These are phyloP conservation scores for Podaxis mareebaensis DNA, from an alignment of 768 basidiomycete genomes.

Conservation along the genomic window DNA sequence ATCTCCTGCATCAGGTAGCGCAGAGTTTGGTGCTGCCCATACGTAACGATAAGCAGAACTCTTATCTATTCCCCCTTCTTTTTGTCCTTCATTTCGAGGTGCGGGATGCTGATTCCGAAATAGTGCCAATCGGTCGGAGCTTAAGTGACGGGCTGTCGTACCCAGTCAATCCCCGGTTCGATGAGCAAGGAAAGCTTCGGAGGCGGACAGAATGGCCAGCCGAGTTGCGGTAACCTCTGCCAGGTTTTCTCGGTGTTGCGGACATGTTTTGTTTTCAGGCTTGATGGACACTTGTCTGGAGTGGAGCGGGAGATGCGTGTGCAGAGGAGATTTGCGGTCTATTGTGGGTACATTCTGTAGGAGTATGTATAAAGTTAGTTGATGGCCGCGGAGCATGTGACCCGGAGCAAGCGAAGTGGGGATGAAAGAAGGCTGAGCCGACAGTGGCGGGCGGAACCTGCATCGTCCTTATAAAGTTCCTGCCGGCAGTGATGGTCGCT, in stretches of 20 bases:
- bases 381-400: conserved; percentile 3
- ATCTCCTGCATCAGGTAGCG: neutral
- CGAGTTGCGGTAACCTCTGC: conserved; percentile 50
- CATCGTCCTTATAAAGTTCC: conserved; percentile 9
- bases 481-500: conserved; percentile 8
- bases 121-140: conserved; percentile 55
- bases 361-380: neutral
- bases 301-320: neutral
- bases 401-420: conserved; percentile 8
- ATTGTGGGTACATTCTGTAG: neutral
- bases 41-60: conserved; percentile 11
- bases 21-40: neutral
- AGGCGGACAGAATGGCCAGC: conserved; percentile 71
- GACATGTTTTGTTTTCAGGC: neutral
- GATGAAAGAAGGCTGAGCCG: conserved; percentile 4
- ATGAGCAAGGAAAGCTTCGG: conserved; percentile 64
- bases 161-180: conserved; percentile 73
- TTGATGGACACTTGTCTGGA: neutral
- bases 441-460: conserved; percentile 21
- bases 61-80: conserved; percentile 9
- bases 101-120: conserved; percentile 19
- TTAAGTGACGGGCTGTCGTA: conserved; percentile 62
- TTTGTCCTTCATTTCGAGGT: conserved; percentile 1
- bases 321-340: neutral
- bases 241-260: neutral